Conservation (phyloP, 192 early-diverging fungal species). For the Umbelopsis sp. region DNA sequence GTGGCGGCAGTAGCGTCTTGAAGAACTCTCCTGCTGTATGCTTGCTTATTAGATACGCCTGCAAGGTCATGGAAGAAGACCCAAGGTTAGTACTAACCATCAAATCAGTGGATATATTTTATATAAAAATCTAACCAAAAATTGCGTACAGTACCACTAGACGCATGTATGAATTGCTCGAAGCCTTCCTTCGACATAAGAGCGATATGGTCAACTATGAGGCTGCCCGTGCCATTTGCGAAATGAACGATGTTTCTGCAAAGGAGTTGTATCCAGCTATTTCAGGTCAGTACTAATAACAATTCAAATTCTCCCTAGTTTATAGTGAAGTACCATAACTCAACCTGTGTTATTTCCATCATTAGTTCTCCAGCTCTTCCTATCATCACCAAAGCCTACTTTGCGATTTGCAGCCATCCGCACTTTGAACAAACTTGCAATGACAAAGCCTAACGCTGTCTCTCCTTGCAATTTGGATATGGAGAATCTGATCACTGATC, state of each 20-base stretch:
- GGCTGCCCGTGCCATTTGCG: constrained; percentile 95
- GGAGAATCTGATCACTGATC: constrained; percentile 95
- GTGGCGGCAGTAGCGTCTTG: constrained; percentile 54
- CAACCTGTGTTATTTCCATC: background rate
- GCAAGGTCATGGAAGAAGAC: constrained; percentile 84
- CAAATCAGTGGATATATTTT: background rate
- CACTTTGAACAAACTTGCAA: constrained; percentile 91
- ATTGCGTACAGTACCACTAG: constrained; percentile 45
- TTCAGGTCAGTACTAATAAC: constrained; percentile 51
- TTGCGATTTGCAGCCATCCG: constrained; percentile 97
- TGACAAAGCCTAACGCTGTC: constrained; percentile 89
- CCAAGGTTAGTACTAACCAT: constrained; percentile 43
- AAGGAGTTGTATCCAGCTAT: constrained; percentile 95
- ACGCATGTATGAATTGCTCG: constrained; percentile 83
- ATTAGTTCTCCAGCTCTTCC: constrained; percentile 85
- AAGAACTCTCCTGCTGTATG: constrained; percentile 88
- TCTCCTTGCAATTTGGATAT: constrained; percentile 97
- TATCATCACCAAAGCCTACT: constrained; percentile 90
- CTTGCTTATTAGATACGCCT: constrained; percentile 90
- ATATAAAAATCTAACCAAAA: background rate
- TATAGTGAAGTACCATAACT: background rate
- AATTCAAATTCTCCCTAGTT: background rate
- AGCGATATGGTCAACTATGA: constrained; percentile 98
- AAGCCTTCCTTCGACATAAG: constrained; percentile 90
- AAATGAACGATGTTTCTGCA: constrained; percentile 76